Evolutionary conservation across 495 filamentous ascomycete genomes (phyloP), one percentile per base, ranked within the genome.

Genomic region (Hypomontagnella monticulosa): DNA sequence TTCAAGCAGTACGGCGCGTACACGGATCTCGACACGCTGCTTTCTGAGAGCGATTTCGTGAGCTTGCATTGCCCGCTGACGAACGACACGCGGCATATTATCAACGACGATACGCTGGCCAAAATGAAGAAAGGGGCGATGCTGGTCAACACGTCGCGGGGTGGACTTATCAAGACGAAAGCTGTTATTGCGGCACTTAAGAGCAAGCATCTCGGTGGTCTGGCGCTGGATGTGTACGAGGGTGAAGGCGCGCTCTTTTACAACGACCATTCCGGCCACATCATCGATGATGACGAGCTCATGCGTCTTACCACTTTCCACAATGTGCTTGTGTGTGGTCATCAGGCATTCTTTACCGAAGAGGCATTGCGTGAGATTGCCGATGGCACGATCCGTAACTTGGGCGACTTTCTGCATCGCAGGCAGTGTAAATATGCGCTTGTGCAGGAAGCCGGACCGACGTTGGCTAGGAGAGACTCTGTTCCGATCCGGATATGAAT

Each of bases 281-380:
- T 91, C 63, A 89, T 91, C 67, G 77, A 89, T 38, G 88, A 91
- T 64, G 88, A 91, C 67, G 80, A 84, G 44, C 70, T 91, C 33
- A 85, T 84, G 81, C 83, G 88, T n/a, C 68, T 91, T 57, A 84
- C 88, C 72, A 89, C 88, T 0, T 91, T 91, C 63, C 88, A 84
- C 43, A 91, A 91, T 58, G 88, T 90, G 4, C 66, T 91, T 43
- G 73, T 91, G 53, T 87, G 83, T 60, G 87, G 88, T 0, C 88
- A 91, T 62, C 88, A 91, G 76, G 88, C 84, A 1, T 91, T 91
- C 72, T 88, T 91, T 50, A 90, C 88, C 1, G 72, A 83, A 18
- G 88, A 91, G 74, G 88, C 88, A 3, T 69, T 91, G 42, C 78
- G 74, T 2, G 85, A 88, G 74, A 91, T 91, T 69, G 80, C 88